phyloP scores from a whole-genome alignment of 768 basidiomycete species.

The Termitomyces sp. region DNA sequence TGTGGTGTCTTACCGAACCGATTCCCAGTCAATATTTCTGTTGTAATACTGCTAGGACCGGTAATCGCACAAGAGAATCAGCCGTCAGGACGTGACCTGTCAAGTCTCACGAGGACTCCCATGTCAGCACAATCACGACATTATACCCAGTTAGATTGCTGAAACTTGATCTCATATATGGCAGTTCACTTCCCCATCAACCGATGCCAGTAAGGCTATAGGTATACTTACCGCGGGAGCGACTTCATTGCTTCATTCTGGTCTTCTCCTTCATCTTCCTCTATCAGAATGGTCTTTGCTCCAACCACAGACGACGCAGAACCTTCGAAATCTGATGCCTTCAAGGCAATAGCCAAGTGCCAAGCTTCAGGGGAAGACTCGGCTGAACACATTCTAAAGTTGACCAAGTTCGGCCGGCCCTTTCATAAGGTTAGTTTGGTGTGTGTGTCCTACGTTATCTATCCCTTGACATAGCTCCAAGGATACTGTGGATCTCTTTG shows the following conservation, averaged over 20 bases:
- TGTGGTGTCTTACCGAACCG: not conserved
- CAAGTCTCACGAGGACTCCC: conserved; percentile 1
- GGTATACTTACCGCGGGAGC: not conserved
- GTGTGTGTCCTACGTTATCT: not conserved
- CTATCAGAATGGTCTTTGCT: not conserved
- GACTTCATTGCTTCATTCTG: not conserved
- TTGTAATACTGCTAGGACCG: no score
- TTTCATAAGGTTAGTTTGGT: conserved; percentile 10
- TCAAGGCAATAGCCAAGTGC: not conserved
- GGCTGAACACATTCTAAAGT: conserved; percentile 9
- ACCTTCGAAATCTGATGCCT: not conserved
- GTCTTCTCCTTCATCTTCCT: not conserved
- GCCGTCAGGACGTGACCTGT: conserved; percentile 2
- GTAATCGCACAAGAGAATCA: not conserved
- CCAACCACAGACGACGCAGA: conserved; percentile 1
- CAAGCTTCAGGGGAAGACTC: not conserved
- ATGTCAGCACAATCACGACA: conserved; percentile 9
- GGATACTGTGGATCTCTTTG: conserved; percentile 14
- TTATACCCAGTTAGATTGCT: conserved; percentile 6
- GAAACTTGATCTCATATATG: conserved; percentile 11
- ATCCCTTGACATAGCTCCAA: not conserved
- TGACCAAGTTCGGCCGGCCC: conserved; percentile 11
- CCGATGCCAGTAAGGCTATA: not conserved
- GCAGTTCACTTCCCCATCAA: conserved; percentile 4
- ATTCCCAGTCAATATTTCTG: no score